These are phyloP conservation scores for Lepiota subincarnata DNA, from an alignment of 768 basidiomycete genomes.

Conservation along the genomic window DNA sequence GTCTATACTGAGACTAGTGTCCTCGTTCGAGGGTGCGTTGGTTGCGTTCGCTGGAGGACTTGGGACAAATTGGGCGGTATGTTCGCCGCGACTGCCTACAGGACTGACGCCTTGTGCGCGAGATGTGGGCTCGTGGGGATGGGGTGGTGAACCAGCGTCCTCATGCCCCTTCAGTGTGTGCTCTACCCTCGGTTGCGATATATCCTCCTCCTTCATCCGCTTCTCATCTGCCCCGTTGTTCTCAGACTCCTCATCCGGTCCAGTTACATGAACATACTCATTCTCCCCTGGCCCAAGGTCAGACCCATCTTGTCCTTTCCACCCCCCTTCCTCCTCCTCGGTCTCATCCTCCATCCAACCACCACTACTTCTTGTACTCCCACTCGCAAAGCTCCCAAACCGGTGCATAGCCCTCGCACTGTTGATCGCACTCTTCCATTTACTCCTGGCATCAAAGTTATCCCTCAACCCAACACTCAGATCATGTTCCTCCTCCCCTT, in stretches of 20 bases:
- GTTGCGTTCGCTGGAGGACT: too few relatives aligned
- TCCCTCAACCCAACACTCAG: slow-evolving; percentile 69
- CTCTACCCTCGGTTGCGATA: not conserved
- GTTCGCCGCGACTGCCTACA: too few relatives aligned
- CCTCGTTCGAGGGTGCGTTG: too few relatives aligned
- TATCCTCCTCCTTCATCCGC: slow-evolving; percentile 1
- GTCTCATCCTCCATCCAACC: slow-evolving; percentile 23
- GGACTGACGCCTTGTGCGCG: too few relatives aligned
- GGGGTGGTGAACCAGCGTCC: not conserved
- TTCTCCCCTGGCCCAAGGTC: slow-evolving; percentile 31
- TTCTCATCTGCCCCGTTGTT: too few relatives aligned
- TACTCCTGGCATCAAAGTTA: slow-evolving; percentile 72
- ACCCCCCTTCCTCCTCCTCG: slow-evolving; percentile 28
- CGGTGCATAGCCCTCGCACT: slow-evolving; percentile 41
- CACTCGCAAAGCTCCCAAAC: slow-evolving; percentile 25
- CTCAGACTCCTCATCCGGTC: slow-evolving; percentile 17
- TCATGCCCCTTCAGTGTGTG: not conserved
- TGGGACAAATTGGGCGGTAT: too few relatives aligned
- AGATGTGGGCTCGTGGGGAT: too few relatives aligned
- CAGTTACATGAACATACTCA: slow-evolving; percentile 36
- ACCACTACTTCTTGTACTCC: slow-evolving; percentile 13
- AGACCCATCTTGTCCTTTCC: slow-evolving; percentile 14
- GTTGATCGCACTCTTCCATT: slow-evolving; percentile 70
- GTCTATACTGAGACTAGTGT: too few relatives aligned
- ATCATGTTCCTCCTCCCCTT: slow-evolving; percentile 62